Evolutionary conservation across 352 stramenopile species (phyloP), one percentile per base, ranked within the genome.

Genomic region (Achlya hypogyna): DNA sequence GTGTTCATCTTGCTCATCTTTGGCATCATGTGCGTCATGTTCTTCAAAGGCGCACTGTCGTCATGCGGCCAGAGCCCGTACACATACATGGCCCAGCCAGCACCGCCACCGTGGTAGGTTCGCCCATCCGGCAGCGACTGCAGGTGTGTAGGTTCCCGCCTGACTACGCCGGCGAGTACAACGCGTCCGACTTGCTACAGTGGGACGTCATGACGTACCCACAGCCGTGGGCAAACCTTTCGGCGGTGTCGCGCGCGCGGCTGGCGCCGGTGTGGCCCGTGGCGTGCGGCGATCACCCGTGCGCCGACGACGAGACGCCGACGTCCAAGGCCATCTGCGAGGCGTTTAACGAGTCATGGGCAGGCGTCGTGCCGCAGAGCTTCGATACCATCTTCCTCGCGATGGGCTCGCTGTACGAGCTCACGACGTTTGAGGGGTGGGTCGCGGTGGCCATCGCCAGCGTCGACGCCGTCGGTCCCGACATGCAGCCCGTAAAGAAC

Each of bases 371-470:
- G 20, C 71, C 76, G n/a, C 79, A 91, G 47, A 75, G 78, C 38
- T 96, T 94, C 63, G 74, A 96, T 71, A 95, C 95, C 65, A 82
- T 95, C 4, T 56, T 81, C 12, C 65, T 74, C 9, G 81, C 81
- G 0, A 78, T 91, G 10, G 72, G 81, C 22, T 81, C 79, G 0
- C 84, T 97, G 54, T 97, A 96, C 66, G 88, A 98, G 67, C 95
- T 98, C 71, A 94, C 85, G 0, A 95, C 89, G 22, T 95, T 84
- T 0, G 89, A 97, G 74, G 87, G 89, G 0, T 98, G 91, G 91
- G 73, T 91, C 6, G 78, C 81, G 10, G 82, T 97, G 3, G 97
- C 95, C 87, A 76, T 94, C 45, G 79, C 80, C n/a, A 79, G 79
- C 20, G 77, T 97, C 1, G 91, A 98, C 71, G 77, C 86, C 16